A percentile compares a stretch with the other conserved stretches of the same genome.
These are phyloP conservation scores for Sugiyamaella grinbergsii DNA, from an alignment of 1,139 yeast species.

Conservation along the genomic window DNA sequence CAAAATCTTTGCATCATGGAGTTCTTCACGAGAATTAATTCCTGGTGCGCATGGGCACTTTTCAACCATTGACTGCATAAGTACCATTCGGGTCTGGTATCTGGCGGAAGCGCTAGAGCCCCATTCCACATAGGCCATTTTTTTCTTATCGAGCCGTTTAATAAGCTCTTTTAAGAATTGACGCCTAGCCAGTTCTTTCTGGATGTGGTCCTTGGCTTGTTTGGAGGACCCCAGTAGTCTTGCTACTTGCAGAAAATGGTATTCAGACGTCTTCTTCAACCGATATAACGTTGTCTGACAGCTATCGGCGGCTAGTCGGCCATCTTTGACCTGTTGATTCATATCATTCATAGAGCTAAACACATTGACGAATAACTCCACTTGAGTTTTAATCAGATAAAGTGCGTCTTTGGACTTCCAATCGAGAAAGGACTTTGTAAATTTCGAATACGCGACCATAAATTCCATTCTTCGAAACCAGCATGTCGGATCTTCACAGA, in stretches of 20 bases:
- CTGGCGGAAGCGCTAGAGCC: constrained; percentile 8
- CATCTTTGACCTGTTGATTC: constrained; percentile 18
- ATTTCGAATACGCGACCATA: constrained; percentile 31
- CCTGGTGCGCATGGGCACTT: constrained; percentile 21
- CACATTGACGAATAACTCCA: constrained; percentile 18
- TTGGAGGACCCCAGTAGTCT: constrained; percentile 26
- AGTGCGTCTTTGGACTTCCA: constrained; percentile 32
- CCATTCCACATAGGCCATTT: constrained; percentile 22
- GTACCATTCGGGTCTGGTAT: constrained; percentile 23
- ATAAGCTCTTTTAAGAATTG: constrained; percentile 23
- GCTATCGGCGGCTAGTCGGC: constrained; percentile 15
- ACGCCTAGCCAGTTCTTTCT: constrained; percentile 25
- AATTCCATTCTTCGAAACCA: constrained; percentile 30
- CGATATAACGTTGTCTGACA: constrained; percentile 17
- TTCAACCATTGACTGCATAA: constrained; percentile 21
- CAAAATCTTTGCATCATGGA: constrained; percentile 19
- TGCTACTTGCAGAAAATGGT: constrained; percentile 21
- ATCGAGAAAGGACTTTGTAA: constrained; percentile 29
- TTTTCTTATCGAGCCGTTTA: constrained; percentile 14
- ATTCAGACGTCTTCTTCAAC: constrained; percentile 15
- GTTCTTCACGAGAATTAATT: constrained; percentile 27
- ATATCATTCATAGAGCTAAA: constrained; percentile 20
- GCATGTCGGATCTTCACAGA: constrained; percentile 30
- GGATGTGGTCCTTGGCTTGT: constrained; percentile 27
- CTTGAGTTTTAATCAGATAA: constrained; percentile 24